These are phyloP conservation scores for Pichia sp. DNA, from an alignment of 1,139 yeast genomes.

Conservation along the genomic window DNA sequence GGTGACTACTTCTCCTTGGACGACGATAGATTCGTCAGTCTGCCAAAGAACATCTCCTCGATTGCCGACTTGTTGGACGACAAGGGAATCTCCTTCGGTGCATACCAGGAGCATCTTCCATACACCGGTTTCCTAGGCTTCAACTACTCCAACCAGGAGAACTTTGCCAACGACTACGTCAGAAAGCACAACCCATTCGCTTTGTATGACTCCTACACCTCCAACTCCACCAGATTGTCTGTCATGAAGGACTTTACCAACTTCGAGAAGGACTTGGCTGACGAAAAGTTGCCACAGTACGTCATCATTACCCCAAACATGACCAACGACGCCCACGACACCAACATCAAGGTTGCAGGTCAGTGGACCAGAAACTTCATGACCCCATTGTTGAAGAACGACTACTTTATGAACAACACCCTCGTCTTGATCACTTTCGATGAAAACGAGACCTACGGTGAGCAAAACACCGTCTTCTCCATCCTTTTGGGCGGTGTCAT, in stretches of 20 bases:
- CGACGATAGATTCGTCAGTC: constrained; percentile 38
- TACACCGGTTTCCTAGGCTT: constrained; percentile 46
- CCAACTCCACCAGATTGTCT: constrained; percentile 33
- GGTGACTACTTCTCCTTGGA: constrained; percentile 47
- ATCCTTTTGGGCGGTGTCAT: constrained; percentile 43
- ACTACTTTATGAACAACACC: constrained; percentile 42
- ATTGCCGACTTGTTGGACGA: constrained; percentile 43
- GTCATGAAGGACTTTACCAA: constrained; percentile 44
- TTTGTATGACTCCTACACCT: constrained; percentile 37
- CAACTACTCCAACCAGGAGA: constrained; percentile 39
- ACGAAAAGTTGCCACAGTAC: constrained; percentile 44
- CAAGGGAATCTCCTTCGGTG: constrained; percentile 44
- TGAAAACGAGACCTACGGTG: constrained; percentile 40
- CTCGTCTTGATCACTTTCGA: constrained; percentile 44
- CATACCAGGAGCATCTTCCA: constrained; percentile 47
- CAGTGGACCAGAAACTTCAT: constrained; percentile 41
- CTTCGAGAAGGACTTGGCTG: constrained; percentile 37
- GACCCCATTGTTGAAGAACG: constrained; percentile 38
- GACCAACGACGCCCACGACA: constrained; percentile 47
- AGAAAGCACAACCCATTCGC: constrained; percentile 48
- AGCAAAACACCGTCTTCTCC: constrained; percentile 42
- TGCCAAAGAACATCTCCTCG: constrained; percentile 43
- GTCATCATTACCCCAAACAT: constrained; percentile 47
- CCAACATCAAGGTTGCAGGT: constrained; percentile 41
- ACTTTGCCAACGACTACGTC: constrained; percentile 42